Conservation (phyloP, 2,329 filamentous ascomycete genomes). For the Nemania serpens region DNA sequence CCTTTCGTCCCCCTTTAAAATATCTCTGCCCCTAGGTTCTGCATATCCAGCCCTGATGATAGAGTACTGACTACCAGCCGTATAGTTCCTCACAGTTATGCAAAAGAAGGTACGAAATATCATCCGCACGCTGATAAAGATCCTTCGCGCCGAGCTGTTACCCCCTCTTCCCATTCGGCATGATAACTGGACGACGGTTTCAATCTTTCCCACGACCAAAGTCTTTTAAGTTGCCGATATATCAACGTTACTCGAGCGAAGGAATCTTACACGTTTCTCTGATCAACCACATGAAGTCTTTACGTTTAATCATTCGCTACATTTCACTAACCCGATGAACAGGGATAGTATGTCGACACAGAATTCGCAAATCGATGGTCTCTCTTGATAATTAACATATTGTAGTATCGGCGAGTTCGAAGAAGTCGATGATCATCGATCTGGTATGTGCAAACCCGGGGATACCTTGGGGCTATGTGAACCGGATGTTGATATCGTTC, state of each 20-base stretch:
- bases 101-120: conserved; percentile 92
- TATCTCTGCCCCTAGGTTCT: background rate
- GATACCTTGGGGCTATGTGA: background rate
- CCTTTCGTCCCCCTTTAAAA: background rate
- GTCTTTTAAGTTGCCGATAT: conserved; percentile 99
- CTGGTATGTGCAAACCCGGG: conserved; percentile 52
- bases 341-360: conserved; percentile 26
- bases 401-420: conserved; percentile 91
- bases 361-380: conserved; percentile 47
- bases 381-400: background rate
- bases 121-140: conserved; percentile 10
- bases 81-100: conserved; percentile 91
- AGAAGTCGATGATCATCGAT: conserved; percentile 99
- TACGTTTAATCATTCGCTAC: conserved; percentile 96
- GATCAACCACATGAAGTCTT: conserved; percentile 72
- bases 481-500: background rate
- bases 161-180: conserved; percentile 67
- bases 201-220: conserved; percentile 77
- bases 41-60: background rate
- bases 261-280: conserved; percentile 96
- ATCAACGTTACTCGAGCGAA: conserved; percentile 72
- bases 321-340: conserved; percentile 61
- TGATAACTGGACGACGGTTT: conserved; percentile 99
- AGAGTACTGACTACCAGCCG: background rate
- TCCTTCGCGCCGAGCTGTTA: conserved; percentile 18